phyloP scores from a whole-genome alignment of 164 flowering plant species.

The Kingdonia uniflora region DNA sequence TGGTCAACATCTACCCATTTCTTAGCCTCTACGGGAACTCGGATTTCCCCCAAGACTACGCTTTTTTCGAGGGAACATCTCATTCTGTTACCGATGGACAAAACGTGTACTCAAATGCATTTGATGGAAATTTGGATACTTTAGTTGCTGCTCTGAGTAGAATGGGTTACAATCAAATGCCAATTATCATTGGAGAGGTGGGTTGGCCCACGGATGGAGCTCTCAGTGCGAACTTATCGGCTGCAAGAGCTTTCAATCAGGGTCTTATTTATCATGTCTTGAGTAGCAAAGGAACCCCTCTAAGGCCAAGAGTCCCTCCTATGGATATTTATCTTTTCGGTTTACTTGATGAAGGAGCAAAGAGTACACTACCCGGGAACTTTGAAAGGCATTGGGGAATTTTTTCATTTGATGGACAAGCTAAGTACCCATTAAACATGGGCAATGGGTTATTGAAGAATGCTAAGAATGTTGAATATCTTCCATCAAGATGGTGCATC shows the following conservation, averaged over 20 bases:
- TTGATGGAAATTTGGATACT: conserved; percentile 88
- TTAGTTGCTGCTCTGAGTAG: conserved; percentile 68
- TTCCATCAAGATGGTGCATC: conserved; percentile 88
- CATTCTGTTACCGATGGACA: conserved; percentile 71
- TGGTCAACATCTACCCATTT: conserved; percentile 91
- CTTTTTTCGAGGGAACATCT: conserved; percentile 73
- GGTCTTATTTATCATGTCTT: conserved; percentile 62
- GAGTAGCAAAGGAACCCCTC: conserved; percentile 73
- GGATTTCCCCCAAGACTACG: conserved; percentile 89
- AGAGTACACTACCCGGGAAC: conserved; percentile 67
- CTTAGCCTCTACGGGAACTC: conserved; percentile 70
- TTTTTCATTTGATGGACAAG: conserved; percentile 87
- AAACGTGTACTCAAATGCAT: conserved; percentile 70
- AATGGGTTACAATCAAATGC: conserved; percentile 74
- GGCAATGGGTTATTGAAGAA: conserved; percentile 52
- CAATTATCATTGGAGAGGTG: conserved; percentile 77
- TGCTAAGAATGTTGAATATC: conserved; percentile 66
- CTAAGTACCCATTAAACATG: conserved; percentile 62
- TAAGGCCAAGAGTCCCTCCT: conserved; percentile 72
- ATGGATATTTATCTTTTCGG: conserved; percentile 77
- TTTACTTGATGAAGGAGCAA: conserved; percentile 81
- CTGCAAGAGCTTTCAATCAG: conserved; percentile 78
- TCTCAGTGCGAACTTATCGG: conserved; percentile 57
- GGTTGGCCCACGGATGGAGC: conserved; percentile 98
- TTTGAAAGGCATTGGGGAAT: conserved; percentile 98